A percentile compares a stretch with the other conserved stretches of the same genome.
Conservation (phyloP, 2,329 filamentous ascomycete genomes). For the Trichophyton benhamiae region DNA sequence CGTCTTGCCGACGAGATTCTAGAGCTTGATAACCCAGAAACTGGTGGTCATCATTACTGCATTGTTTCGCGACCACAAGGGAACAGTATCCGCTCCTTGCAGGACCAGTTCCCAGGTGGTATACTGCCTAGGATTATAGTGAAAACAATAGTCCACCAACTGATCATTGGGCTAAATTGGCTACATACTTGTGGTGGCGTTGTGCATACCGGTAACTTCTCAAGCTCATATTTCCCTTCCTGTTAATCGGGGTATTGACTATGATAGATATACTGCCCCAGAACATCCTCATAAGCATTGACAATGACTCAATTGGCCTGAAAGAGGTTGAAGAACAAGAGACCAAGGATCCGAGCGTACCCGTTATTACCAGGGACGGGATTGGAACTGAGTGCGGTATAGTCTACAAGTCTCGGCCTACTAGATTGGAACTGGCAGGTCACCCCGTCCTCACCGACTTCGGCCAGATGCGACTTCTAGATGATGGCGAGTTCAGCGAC, state of each 20-base stretch:
- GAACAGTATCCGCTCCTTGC: constrained; percentile 16
- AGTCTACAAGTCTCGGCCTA: constrained; percentile 10
- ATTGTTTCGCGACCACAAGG: constrained; percentile 18
- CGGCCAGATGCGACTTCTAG: constrained; percentile 12
- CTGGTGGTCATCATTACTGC: constrained; percentile 15
- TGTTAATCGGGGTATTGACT: neutral
- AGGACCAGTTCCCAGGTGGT: constrained; percentile 15
- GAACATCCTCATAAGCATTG: constrained; percentile 9
- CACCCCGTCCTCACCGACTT: constrained; percentile 17
- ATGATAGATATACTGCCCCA: constrained; percentile 12
- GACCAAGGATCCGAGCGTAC: constrained; percentile 6
- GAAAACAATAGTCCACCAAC: constrained; percentile 14
- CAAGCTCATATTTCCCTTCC: neutral
- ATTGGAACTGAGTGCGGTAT: constrained; percentile 2
- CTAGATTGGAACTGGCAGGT: constrained; percentile 10
- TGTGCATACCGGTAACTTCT: constrained; percentile 15
- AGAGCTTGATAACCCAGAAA: constrained; percentile 12
- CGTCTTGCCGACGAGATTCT: constrained; percentile 19
- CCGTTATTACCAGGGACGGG: constrained; percentile 3
- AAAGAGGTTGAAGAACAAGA: constrained; percentile 12
- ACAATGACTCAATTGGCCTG: constrained; percentile 8
- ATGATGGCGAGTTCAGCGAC: constrained; percentile 5
- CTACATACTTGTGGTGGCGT: constrained; percentile 13
- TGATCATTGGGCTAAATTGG: constrained; percentile 15
- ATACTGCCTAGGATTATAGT: constrained; percentile 15